Evolutionary conservation across 192 early-diverging fungal genomes (phyloP).

Genomic region (Funneliformis geosporum): DNA sequence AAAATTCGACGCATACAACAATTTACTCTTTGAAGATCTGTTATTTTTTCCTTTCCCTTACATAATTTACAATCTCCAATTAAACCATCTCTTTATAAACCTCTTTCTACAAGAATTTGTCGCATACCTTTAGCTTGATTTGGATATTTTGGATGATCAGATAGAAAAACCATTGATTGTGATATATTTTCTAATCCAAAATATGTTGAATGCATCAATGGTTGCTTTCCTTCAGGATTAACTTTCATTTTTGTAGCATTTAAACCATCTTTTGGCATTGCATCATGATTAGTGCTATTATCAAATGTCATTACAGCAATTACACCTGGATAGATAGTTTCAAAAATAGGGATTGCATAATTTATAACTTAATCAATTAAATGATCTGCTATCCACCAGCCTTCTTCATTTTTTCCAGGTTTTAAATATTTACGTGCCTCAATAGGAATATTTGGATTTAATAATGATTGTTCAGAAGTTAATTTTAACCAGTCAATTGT

Average conservation of each 20-base stretch:
- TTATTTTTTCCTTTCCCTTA: no score
- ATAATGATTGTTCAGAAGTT: neutral
- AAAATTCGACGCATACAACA: no score
- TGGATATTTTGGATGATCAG: neutral
- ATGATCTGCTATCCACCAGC: constrained; percentile 9
- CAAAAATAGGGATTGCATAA: constrained; percentile 14
- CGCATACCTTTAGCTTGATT: neutral
- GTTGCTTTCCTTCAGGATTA: constrained; percentile 28
- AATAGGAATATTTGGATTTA: constrained; percentile 3
- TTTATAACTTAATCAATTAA: constrained; percentile 6
- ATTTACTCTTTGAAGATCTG: no score
- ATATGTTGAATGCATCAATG: constrained; percentile 20
- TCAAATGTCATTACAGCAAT: constrained; percentile 1
- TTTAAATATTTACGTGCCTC: neutral
- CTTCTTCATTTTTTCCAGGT: constrained; percentile 20
- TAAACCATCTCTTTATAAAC: neutral
- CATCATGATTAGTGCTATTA: neutral
- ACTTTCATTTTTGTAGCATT: constrained; percentile 35
- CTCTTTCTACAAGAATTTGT: constrained; percentile 15
- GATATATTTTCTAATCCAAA: neutral
- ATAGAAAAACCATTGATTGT: constrained; percentile 1
- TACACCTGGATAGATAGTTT: neutral
- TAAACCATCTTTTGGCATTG: constrained; percentile 25
- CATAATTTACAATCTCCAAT: constrained; percentile 11
- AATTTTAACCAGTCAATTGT: neutral